Conservation (phyloP, 108 stramenopile genomes). For the Cyclotella kingstonii region DNA sequence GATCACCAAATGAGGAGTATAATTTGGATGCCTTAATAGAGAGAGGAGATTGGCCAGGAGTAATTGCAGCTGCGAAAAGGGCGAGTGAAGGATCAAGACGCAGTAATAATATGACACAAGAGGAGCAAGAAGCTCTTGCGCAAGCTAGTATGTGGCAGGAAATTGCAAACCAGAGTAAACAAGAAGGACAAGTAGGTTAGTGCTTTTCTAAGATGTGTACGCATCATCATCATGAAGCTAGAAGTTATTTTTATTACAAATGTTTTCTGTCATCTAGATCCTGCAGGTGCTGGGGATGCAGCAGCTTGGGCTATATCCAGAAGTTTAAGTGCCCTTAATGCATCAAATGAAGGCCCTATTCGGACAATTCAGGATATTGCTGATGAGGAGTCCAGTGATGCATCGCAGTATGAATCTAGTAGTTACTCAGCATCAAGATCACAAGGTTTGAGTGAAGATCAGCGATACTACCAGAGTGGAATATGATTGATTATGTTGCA, state of each 20-base stretch:
- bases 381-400: conserved; percentile 38
- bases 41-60: conserved; percentile 82
- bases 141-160: conserved; percentile 82
- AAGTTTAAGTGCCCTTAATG: conserved; percentile 56
- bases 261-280: conserved; percentile 8
- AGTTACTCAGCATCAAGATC: conserved; percentile 34
- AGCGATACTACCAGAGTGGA: conserved; percentile 18
- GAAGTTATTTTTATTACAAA: neutral
- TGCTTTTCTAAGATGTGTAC: neutral
- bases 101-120: conserved; percentile 45
- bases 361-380: conserved; percentile 43
- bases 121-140: conserved; percentile 80
- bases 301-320: conserved; percentile 87
- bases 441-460: conserved; percentile 14
- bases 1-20: conserved; percentile 34
- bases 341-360: conserved; percentile 18
- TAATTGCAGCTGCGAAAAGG: conserved; percentile 67
- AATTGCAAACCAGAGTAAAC: conserved; percentile 82
- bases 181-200: conserved; percentile 50
- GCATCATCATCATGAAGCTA: too few species aligned
- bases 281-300: conserved; percentile 68
- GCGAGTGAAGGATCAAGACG: conserved; percentile 29
- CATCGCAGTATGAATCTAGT: conserved; percentile 40
- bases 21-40: conserved; percentile 78
- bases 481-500: conserved; percentile 25